A percentile compares a stretch with the other conserved stretches of the same genome.
phyloP scores from a whole-genome alignment of 208 protist species.

The Crithidia fasciculata region DNA sequence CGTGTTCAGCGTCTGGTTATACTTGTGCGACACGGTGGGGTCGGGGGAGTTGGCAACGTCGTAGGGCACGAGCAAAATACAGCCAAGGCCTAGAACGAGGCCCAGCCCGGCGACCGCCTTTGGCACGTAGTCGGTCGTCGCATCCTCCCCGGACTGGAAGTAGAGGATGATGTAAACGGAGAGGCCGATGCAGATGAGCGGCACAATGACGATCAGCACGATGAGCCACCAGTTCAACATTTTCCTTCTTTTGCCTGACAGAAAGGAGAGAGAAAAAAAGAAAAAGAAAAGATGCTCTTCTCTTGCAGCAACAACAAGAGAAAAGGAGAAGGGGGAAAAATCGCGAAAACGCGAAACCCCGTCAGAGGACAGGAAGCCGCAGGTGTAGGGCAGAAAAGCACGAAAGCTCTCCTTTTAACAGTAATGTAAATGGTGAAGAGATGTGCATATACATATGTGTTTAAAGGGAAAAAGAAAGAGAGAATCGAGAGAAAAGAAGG shows the following conservation, averaged over 20 bases:
- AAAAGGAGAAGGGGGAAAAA: too few species aligned
- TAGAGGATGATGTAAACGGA: slow-evolving; percentile 72
- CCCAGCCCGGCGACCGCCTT: slow-evolving; percentile 81
- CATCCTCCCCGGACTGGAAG: slow-evolving; percentile 80
- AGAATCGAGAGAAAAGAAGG: too few species aligned
- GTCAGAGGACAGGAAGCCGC: too few species aligned
- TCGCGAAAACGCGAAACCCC: too few species aligned
- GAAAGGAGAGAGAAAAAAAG: slow-evolving; percentile 2
- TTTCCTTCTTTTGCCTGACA: neutral
- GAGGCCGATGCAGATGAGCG: slow-evolving; percentile 62
- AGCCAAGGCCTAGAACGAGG: slow-evolving; percentile 75
- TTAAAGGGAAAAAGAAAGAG: too few species aligned
- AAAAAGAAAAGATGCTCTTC: slow-evolving; percentile 7
- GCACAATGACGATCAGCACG: slow-evolving; percentile 63
- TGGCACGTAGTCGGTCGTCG: slow-evolving; percentile 44
- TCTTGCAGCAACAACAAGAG: neutral
- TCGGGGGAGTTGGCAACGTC: slow-evolving; percentile 91
- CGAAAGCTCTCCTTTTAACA: too few species aligned
- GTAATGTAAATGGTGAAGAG: too few species aligned
- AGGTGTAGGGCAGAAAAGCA: too few species aligned
- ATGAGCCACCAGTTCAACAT: slow-evolving; percentile 92
- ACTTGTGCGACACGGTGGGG: slow-evolving; percentile 58
- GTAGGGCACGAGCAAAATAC: slow-evolving; percentile 91
- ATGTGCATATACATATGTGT: too few species aligned
- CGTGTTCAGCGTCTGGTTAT: slow-evolving; percentile 79